Evolutionary conservation across 805 yeast genomes (phyloP).

Genomic region (Candida suzukii): DNA sequence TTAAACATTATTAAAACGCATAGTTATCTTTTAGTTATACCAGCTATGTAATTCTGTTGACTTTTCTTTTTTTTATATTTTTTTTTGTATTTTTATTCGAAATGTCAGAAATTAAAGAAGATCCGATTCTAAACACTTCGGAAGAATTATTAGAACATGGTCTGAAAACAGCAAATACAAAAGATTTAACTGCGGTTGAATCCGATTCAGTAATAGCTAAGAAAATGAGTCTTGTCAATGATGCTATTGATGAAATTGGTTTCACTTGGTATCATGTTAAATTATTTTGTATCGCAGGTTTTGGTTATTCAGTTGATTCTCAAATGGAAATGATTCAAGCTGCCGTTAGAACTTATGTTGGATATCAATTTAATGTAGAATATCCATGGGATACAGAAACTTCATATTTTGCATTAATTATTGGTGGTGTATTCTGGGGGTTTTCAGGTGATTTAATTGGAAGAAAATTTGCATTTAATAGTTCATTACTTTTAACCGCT

Average conservation of each 20-base stretch:
- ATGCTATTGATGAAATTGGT: conserved; percentile 55
- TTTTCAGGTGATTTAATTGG: conserved; percentile 50
- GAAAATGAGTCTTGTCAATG: conserved; percentile 39
- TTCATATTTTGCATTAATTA: conserved; percentile 42
- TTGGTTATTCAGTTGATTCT: conserved; percentile 52
- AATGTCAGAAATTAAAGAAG: neutral
- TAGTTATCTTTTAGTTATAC: too few species aligned
- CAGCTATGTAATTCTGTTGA: too few species aligned
- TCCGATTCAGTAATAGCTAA: conserved; percentile 31
- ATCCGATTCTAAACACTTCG: neutral
- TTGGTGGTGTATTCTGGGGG: conserved; percentile 51
- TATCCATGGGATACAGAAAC: conserved; percentile 40
- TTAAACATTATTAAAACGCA: too few species aligned
- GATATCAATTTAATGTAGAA: conserved; percentile 37
- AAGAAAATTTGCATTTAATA: conserved; percentile 43
- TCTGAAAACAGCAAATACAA: neutral
- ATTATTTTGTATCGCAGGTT: conserved; percentile 44
- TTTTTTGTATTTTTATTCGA: too few species aligned
- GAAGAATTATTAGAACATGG: neutral
- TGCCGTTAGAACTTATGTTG: conserved; percentile 37
- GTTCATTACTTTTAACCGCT: conserved; percentile 39
- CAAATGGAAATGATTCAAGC: conserved; percentile 41
- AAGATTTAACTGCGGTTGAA: neutral
- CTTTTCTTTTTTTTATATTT: too few species aligned
- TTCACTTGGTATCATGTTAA: conserved; percentile 50